Evolutionary conservation across 2,329 filamentous ascomycete genomes (phyloP).

Genomic region (Periconia digitata): DNA sequence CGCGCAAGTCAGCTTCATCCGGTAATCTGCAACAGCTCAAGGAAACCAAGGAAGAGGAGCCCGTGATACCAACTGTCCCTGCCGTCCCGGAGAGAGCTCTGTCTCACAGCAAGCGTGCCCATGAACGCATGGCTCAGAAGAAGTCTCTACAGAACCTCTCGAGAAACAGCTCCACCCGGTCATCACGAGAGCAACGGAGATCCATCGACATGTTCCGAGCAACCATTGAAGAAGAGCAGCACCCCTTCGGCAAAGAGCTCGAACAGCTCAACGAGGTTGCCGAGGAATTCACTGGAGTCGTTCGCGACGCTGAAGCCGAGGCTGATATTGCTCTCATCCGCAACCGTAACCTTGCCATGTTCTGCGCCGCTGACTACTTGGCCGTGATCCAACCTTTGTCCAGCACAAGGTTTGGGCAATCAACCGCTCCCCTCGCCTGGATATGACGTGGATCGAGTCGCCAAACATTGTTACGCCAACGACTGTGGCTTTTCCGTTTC

Average conservation of each 20-base stretch:
- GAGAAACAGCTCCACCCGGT: slow-evolving; percentile 51
- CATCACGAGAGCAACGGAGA: slow-evolving; percentile 59
- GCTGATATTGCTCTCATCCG: slow-evolving; percentile 74
- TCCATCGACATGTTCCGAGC: slow-evolving; percentile 46
- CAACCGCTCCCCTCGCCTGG: slow-evolving; percentile 36
- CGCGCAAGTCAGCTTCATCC: slow-evolving; percentile 43
- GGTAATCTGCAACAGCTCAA: slow-evolving; percentile 31
- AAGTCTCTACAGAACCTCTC: slow-evolving; percentile 58
- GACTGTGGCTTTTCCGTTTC: background rate
- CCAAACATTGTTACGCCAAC: background rate
- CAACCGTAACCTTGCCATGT: slow-evolving; percentile 69
- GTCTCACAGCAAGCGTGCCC: slow-evolving; percentile 86
- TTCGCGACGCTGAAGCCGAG: slow-evolving; percentile 65
- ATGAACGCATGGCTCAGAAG: slow-evolving; percentile 72
- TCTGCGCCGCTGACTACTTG: slow-evolving; percentile 81
- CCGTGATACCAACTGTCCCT: slow-evolving; percentile 63
- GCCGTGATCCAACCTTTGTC: slow-evolving; percentile 71
- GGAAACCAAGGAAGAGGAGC: slow-evolving; percentile 31
- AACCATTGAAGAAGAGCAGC: slow-evolving; percentile 47
- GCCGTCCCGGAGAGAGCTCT: slow-evolving; percentile 75
- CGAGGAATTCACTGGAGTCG: slow-evolving; percentile 72
- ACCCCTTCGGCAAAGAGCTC: slow-evolving; percentile 88
- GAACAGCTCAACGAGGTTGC: slow-evolving; percentile 91
- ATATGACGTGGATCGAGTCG: slow-evolving; percentile 25
- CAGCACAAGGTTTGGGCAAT: slow-evolving; percentile 22